Percentiles rank a stretch among this genome's conserved stretches.
phyloP scores from a whole-genome alignment of 768 basidiomycete species.

The Atractiella rhizophila region DNA sequence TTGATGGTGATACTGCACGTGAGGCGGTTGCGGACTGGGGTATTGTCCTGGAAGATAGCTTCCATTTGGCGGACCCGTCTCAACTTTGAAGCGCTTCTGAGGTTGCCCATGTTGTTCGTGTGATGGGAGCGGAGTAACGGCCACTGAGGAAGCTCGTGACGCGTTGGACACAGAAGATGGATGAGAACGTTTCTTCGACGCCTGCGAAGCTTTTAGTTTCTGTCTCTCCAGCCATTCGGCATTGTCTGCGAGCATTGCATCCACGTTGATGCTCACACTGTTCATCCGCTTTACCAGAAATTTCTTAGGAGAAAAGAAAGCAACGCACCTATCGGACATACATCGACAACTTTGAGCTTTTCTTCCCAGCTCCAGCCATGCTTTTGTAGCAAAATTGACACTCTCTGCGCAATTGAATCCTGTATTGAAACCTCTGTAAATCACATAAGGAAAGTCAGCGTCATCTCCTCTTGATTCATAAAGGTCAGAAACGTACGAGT shows the following conservation, averaged over 20 bases:
- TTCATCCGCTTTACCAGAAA: constrained; percentile 21
- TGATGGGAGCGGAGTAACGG: constrained; percentile 23
- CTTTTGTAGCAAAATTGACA: constrained; percentile 85
- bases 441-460: too few species aligned
- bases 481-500: too few species aligned
- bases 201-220: constrained; percentile 15
- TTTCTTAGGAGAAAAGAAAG: not conserved
- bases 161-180: not conserved
- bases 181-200: constrained; percentile 1
- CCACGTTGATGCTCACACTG: constrained; percentile 84
- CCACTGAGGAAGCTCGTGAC: constrained; percentile 6
- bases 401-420: constrained; percentile 93
- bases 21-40: too few species aligned
- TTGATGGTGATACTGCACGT: too few species aligned
- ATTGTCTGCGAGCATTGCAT: constrained; percentile 48
- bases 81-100: constrained; percentile 15
- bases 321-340: constrained; percentile 22
- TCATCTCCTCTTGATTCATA: too few species aligned
- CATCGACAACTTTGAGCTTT: constrained; percentile 31
- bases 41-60: too few species aligned
- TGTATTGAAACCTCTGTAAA: constrained; percentile 90
- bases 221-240: constrained; percentile 27
- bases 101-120: constrained; percentile 20
- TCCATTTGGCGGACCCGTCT: too few species aligned
- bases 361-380: constrained; percentile 71